Base-by-base conservation (phyloP, 2,329 filamentous ascomycete genomes). In the Fusarium scirpi region DNA sequence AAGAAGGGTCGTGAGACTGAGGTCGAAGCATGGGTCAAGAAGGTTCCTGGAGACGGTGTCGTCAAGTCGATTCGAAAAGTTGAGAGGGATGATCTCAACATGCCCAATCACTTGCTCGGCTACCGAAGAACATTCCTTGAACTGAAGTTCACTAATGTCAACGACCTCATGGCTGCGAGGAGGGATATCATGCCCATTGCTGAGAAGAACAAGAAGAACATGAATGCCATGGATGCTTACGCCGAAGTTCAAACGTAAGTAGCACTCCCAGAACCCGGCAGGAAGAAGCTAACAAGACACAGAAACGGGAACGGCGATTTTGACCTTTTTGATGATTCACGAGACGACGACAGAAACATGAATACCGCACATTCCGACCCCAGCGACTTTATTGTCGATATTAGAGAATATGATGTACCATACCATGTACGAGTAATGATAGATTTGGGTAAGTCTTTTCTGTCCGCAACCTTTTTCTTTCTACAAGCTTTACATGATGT, bases 391-490 rank as follows among this genome's bases (percentile, higher is more conserved):
- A 94, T 99, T 86, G 89, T 98, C 83, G 97, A 99, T 87, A 97
- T 99, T 80, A 91, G 96, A 86, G 96, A 99, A 85, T 99, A 97
- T 82, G 96, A 99, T 82, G 97, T 99, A 76, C 97, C 96, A 71
- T 99, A 99, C 85, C 96, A 99, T 85, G 96, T 99, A 78, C 90
- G 96, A 87, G 95, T 99, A 83, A 93, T 97, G 82, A 99, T 99
- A 83, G 96, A 99, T 83, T 89, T 94, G 86, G 87, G 92, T 94
- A 71, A 66, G 78, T 71, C 11, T 24, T 38, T 12, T 45, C 10
- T 43, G 20, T 22, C 8, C 40, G 6, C 20, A 8, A 24, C 25
- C 27, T 30, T 30, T 41, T 29, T 25, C 34, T 29, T 10, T 16
- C 18, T 18, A 32, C 25, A 44, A 53, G 46, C 55, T 59, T 60